phyloP scores from a whole-genome alignment of 495 filamentous ascomycete genomes.

The Astrothelium macrocarpum region DNA sequence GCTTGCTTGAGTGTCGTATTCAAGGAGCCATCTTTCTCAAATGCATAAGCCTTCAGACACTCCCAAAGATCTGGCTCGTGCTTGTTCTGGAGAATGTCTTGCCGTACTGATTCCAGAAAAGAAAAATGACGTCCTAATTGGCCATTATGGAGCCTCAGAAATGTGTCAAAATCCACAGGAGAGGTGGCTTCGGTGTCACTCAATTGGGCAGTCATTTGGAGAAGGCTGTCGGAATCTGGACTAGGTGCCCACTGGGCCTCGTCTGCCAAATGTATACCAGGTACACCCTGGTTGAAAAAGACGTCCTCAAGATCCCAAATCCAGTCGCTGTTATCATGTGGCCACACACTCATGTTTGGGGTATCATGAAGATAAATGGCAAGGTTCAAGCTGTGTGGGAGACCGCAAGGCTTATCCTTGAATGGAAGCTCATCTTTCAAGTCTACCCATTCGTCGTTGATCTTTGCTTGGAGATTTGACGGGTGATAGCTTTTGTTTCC shows the following conservation, averaged over 20 bases:
- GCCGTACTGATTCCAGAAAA: background rate
- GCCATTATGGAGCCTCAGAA: background rate
- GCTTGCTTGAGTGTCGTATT: background rate
- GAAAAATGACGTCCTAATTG: conserved; percentile 2
- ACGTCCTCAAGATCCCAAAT: background rate
- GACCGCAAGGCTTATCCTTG: background rate
- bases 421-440: background rate
- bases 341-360: no score
- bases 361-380: background rate
- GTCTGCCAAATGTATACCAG: background rate
- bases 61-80: background rate
- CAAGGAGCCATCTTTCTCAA: background rate
- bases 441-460: background rate
- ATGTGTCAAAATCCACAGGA: background rate
- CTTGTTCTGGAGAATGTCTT: background rate
- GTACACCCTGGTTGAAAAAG: background rate
- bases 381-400: background rate
- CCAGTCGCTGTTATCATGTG: background rate
- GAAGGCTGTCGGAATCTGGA: background rate
- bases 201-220: background rate
- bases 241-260: background rate
- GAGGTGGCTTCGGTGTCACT: background rate
- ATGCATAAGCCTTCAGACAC: background rate
- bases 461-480: background rate
- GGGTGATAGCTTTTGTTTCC: background rate